Evolutionary conservation across 2,329 filamentous ascomycete species (phyloP).

Genomic region (Penicillium griseofulvum): DNA sequence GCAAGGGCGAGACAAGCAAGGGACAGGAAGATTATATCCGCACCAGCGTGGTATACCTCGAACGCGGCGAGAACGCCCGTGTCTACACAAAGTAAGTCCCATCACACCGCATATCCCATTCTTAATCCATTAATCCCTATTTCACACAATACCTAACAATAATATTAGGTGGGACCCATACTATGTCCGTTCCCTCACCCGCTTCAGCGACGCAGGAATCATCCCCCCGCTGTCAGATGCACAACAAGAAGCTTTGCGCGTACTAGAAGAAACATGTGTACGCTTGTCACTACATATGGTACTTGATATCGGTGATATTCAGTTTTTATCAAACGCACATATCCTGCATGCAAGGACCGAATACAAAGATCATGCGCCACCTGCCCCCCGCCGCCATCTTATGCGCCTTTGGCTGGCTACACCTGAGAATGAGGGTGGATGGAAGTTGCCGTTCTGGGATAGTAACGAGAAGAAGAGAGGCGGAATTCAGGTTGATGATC

Average conservation of each 20-base stretch:
- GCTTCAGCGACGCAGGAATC: conserved; percentile 70
- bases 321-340: conserved; percentile 79
- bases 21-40: conserved; percentile 74
- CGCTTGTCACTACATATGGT: conserved; percentile 77
- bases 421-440: conserved; percentile 78
- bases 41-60: conserved; percentile 72
- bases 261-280: conserved; percentile 75
- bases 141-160: conserved; percentile 7
- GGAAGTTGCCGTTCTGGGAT: conserved; percentile 80
- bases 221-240: conserved; percentile 69
- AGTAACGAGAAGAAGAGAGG: conserved; percentile 80
- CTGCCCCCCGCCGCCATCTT: conserved; percentile 69
- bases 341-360: conserved; percentile 77
- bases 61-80: conserved; percentile 63
- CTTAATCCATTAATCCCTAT: neutral
- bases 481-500: conserved; percentile 83
- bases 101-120: neutral
- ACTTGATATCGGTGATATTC: conserved; percentile 81
- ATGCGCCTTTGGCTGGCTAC: conserved; percentile 83
- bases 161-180: conserved; percentile 72
- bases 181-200: conserved; percentile 71
- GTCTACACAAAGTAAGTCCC: conserved; percentile 67
- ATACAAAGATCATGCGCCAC: conserved; percentile 70
- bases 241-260: conserved; percentile 64
- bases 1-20: conserved; percentile 75